Base-by-base conservation (phyloP, 331 rosid species). In the Spiraea crenata region DNA sequence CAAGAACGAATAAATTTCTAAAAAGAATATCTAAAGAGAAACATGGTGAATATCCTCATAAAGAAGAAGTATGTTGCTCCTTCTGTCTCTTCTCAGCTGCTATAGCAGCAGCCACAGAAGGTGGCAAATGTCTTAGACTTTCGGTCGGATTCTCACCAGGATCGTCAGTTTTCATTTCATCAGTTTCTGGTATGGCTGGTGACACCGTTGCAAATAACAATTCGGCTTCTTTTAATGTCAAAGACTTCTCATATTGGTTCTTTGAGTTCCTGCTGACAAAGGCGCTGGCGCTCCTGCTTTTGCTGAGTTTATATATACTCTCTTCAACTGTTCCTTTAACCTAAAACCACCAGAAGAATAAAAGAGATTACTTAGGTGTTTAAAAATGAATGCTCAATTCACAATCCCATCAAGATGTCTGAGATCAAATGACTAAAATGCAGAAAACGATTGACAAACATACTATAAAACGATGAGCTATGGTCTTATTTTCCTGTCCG, bases 311-410 rank as follows among this genome's bases (percentile, higher is more conserved):
- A 69, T 89, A 80, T 77, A 93, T 78, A 71, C 99, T 91, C 83
- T 85, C 99, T 78, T 93, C 99, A 67, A 93, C 97, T 0, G 97
- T 85, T 73, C 70, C 89, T 80, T 87, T 93, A 47, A 89, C 99
- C 99, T 93, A 58, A 78, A 59, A 77, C 54, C 73, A 37, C 5
- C 20, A 41, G 4, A 57, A 17, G 39, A 59, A 47, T 7, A 50
- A 72, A 56, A 63, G 44, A 61, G 38, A n/a, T 70, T 39, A 51
- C 45, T 44, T 41, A 40, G 55, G 73, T 41, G 46, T 49, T 6
- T 37, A 15, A 15, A 15, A 15, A 0, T 45, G 41, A 14, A 45
- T 13, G 69, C 9, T 16, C 45, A 63, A 14, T 46, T 0, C 31
- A 4, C 52, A 6, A 42, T 16, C 1, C 52, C 15, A 61, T 61